Evolutionary conservation across 2,329 filamentous ascomycete genomes (phyloP).

Genomic region (Didymosphaeria variabile): DNA sequence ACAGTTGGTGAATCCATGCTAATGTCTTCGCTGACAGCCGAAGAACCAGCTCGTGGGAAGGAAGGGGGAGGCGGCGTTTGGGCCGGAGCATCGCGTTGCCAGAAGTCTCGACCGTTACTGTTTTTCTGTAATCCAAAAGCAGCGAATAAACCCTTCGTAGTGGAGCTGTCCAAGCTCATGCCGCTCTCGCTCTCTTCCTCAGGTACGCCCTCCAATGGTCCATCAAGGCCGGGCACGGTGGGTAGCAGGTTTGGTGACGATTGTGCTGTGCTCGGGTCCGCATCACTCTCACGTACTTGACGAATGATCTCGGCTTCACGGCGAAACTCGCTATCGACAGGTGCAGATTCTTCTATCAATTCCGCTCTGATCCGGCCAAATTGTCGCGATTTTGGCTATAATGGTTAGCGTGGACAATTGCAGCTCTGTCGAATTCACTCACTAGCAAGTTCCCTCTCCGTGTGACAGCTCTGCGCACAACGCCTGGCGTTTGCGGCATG

Average conservation of each 20-base stretch:
- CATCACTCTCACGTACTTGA: constrained; percentile 90
- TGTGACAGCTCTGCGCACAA: constrained; percentile 84
- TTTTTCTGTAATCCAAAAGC: constrained; percentile 79
- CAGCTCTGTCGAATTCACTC: constrained; percentile 47
- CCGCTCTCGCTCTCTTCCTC: constrained; percentile 68
- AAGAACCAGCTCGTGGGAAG: constrained; percentile 64
- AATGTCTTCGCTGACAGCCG: constrained; percentile 71
- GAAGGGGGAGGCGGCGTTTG: constrained; percentile 65
- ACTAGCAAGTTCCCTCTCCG: constrained; percentile 88
- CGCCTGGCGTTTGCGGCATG: constrained; percentile 68
- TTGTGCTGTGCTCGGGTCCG: constrained; percentile 68
- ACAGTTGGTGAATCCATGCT: constrained; percentile 73
- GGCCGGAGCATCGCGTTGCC: constrained; percentile 74
- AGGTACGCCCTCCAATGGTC: constrained; percentile 72
- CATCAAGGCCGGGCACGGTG: constrained; percentile 63
- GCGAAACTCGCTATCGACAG: constrained; percentile 86
- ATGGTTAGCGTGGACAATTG: constrained; percentile 24
- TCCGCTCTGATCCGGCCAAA: constrained; percentile 94
- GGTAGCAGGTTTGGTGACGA: constrained; percentile 73
- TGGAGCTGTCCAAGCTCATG: constrained; percentile 60
- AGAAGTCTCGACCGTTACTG: constrained; percentile 76
- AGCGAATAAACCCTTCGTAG: constrained; percentile 61
- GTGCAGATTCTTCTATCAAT: constrained; percentile 85
- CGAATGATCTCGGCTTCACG: constrained; percentile 95
- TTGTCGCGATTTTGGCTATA: constrained; percentile 90